Conservation (phyloP, 345 rosid species). For the Orychophragmus violaceus region DNA sequence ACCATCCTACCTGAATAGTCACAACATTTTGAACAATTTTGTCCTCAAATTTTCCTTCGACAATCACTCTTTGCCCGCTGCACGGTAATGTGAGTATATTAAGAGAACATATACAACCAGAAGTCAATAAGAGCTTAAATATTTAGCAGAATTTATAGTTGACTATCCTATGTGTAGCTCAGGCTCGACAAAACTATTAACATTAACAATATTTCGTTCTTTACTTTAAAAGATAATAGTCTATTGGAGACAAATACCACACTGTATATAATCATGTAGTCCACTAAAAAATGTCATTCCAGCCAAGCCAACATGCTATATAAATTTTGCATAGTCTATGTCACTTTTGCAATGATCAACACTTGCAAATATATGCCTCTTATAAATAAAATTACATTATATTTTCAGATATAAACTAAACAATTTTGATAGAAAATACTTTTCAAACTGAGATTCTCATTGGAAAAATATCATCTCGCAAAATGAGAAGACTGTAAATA, state of each 20-base stretch:
- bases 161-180: not conserved
- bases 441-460: too few relatives aligned
- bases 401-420: too few relatives aligned
- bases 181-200: not conserved
- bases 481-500: too few relatives aligned
- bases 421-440: too few relatives aligned
- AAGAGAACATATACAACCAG: not conserved
- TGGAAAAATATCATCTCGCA: too few relatives aligned
- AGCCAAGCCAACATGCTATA: not conserved
- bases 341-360: too few relatives aligned
- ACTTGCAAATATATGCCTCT: too few relatives aligned
- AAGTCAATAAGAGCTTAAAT: not conserved
- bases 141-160: not conserved
- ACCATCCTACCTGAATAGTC: constrained; percentile 59
- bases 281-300: not conserved
- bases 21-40: constrained; percentile 51
- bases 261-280: not conserved
- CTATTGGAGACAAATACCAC: not conserved
- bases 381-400: too few relatives aligned
- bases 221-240: not conserved
- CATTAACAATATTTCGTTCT: not conserved
- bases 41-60: constrained; percentile 53
- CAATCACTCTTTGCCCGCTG: constrained; percentile 77
- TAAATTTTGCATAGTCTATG: too few relatives aligned
- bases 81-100: constrained; percentile 2